Conservation (phyloP, 169 alveolate genomes). For the Ichthyophthirius multifiliis region DNA sequence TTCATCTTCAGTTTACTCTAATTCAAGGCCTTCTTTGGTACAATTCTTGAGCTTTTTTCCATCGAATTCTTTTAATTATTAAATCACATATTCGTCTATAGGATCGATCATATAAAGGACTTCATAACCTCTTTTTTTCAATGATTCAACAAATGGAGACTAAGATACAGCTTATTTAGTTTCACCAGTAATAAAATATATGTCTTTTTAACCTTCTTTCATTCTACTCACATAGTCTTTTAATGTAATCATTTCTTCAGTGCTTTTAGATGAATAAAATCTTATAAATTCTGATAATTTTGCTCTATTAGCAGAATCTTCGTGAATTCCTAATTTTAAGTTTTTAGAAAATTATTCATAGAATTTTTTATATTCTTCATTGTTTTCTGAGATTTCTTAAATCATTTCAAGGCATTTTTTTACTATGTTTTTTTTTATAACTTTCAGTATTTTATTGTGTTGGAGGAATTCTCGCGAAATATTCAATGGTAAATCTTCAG, state of each 20-base stretch:
- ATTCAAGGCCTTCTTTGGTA: slow-evolving; percentile 98
- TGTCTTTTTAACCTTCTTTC: slow-evolving; percentile 99
- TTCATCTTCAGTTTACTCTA: slow-evolving; percentile 96
- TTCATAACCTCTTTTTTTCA: slow-evolving; percentile 95
- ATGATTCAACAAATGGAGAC: slow-evolving; percentile 98
- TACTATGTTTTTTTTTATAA: slow-evolving; percentile 96
- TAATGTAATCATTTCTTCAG: slow-evolving; percentile 96
- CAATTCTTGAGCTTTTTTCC: slow-evolving; percentile 97
- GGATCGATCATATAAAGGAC: slow-evolving; percentile 99
- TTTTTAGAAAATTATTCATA: slow-evolving; percentile 99
- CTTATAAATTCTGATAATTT: slow-evolving; percentile 97
- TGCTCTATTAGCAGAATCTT: slow-evolving; percentile 95
- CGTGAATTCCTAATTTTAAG: slow-evolving; percentile 98
- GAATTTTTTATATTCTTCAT: slow-evolving; percentile 99
- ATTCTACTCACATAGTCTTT: slow-evolving; percentile 98
- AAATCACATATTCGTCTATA: slow-evolving; percentile 98
- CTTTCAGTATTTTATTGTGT: slow-evolving; percentile 98
- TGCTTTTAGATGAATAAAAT: slow-evolving; percentile 97
- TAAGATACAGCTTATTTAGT: slow-evolving; percentile 93
- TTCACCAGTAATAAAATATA: slow-evolving; percentile 99
- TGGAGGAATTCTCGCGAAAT: slow-evolving; percentile 98
- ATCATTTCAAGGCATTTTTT: slow-evolving; percentile 98
- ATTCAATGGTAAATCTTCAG: slow-evolving; percentile 98
- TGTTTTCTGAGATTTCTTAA: slow-evolving; percentile 96
- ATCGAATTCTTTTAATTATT: slow-evolving; percentile 96